Evolutionary conservation across 768 basidiomycete genomes (phyloP).

Genomic region (Candolleomyces efflorescens): DNA sequence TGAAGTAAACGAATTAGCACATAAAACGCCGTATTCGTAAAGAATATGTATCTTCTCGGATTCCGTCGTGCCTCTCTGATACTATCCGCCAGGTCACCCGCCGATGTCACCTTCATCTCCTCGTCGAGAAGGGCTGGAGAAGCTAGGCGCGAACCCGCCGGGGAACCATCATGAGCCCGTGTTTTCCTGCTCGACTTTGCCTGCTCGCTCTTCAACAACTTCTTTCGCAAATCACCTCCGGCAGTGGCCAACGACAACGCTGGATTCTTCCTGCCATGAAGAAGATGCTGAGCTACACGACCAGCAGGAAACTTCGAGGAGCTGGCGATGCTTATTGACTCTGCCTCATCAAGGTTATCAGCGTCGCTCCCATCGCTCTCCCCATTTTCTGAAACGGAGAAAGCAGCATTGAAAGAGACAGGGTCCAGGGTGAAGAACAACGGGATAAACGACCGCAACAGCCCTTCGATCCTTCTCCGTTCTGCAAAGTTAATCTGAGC

Average conservation of each 20-base stretch:
- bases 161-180: constrained; percentile 46
- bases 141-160: constrained; percentile 54
- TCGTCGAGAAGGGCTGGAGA: constrained; percentile 56
- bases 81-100: constrained; percentile 7
- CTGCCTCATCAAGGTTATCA: constrained; percentile 33
- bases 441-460: constrained; percentile 71
- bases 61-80: constrained; percentile 20
- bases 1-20: constrained; percentile 79
- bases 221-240: constrained; percentile 72
- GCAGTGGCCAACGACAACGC: constrained; percentile 16
- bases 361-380: constrained; percentile 59
- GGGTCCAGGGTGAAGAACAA: constrained; percentile 76
- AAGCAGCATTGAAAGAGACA: constrained; percentile 64
- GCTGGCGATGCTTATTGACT: constrained; percentile 6
- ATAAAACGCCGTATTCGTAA: constrained; percentile 88
- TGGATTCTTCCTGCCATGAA: too few species aligned
- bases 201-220: constrained; percentile 76
- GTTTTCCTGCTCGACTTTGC: constrained; percentile 67
- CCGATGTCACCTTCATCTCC: constrained; percentile 26
- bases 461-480: constrained; percentile 77
- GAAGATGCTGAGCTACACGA: background rate
- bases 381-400: constrained; percentile 50
- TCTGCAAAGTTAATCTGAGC: constrained; percentile 69
- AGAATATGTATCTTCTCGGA: constrained; percentile 59
- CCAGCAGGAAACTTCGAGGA: background rate